These are phyloP conservation scores for Tricholoma terreum DNA, from an alignment of 768 basidiomycete species.

Conservation along the genomic window DNA sequence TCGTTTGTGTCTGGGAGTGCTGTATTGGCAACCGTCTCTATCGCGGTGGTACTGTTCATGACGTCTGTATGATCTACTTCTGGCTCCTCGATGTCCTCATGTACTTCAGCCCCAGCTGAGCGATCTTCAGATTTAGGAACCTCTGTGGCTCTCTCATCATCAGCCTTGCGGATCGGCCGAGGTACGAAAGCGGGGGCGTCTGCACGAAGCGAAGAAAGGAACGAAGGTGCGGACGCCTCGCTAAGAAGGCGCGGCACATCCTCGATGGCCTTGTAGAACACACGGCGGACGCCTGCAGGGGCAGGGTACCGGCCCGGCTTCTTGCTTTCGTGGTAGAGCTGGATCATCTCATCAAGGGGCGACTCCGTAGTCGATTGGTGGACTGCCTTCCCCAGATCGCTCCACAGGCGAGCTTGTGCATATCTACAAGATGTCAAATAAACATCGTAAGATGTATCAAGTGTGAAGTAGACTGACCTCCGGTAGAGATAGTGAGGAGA, in stretches of 20 bases:
- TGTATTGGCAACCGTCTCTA: conserved; percentile 1
- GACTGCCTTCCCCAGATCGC: conserved; percentile 19
- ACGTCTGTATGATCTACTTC: not conserved
- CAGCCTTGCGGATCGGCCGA: not conserved
- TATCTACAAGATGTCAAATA: conserved; percentile 11
- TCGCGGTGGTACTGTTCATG: not conserved
- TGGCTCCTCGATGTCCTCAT: conserved; percentile 1
- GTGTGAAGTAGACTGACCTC: not conserved
- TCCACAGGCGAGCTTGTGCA: conserved; percentile 26
- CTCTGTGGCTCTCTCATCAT: not conserved
- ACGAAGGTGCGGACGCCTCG: conserved; percentile 1
- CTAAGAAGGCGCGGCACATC: conserved; percentile 8
- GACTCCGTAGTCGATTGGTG: conserved; percentile 11
- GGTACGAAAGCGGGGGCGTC: not conserved
- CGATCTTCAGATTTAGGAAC: not conserved
- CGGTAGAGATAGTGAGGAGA: not conserved
- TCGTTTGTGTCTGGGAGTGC: conserved; percentile 11
- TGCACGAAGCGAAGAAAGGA: not conserved
- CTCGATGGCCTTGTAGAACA: conserved; percentile 8
- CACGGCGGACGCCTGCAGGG: conserved; percentile 5
- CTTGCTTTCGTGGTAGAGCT: conserved; percentile 19
- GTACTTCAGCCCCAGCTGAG: not conserved
- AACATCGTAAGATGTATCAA: not conserved
- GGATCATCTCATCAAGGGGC: conserved; percentile 24
- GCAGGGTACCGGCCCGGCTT: not conserved